Evolutionary conservation across 2,329 filamentous ascomycete genomes (phyloP).

Genomic region (Penicillium sp.): DNA sequence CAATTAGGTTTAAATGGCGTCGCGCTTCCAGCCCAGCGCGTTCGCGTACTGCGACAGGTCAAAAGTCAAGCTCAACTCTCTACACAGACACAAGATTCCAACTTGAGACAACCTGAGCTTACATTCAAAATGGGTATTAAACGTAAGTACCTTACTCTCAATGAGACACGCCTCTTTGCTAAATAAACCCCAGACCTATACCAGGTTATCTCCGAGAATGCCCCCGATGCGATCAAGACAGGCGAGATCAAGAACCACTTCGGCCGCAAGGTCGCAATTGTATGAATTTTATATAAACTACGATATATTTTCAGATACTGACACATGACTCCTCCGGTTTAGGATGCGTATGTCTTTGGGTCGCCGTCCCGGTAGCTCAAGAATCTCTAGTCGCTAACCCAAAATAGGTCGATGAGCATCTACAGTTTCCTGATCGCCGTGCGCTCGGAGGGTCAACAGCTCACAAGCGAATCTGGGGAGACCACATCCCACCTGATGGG

Average conservation of each 20-base stretch:
- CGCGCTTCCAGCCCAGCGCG: slow-evolving; percentile 18
- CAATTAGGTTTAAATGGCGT: slow-evolving; percentile 19
- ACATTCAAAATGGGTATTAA: slow-evolving; percentile 50
- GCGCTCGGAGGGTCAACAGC: slow-evolving; percentile 91
- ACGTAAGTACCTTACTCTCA: slow-evolving; percentile 37
- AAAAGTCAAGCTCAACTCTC: slow-evolving; percentile 5
- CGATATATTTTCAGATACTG: slow-evolving; percentile 18
- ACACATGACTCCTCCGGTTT: neutral
- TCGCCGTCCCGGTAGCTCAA: neutral
- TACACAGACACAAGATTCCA: neutral
- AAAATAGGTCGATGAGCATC: slow-evolving; percentile 84
- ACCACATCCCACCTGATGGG: slow-evolving; percentile 99
- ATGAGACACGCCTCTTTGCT: slow-evolving; percentile 52
- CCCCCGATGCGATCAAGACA: slow-evolving; percentile 91
- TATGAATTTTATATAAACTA: slow-evolving; percentile 41
- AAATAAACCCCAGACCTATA: slow-evolving; percentile 59
- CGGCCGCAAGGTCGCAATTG: slow-evolving; percentile 95
- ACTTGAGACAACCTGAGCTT: neutral
- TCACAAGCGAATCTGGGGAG: slow-evolving; percentile 91
- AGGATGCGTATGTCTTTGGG: slow-evolving; percentile 55
- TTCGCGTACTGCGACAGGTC: slow-evolving; percentile 11
- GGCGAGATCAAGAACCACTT: slow-evolving; percentile 99
- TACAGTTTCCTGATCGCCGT: slow-evolving; percentile 99
- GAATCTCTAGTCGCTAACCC: slow-evolving; percentile 17
- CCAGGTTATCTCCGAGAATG: slow-evolving; percentile 83